Conservation (phyloP, 1,139 yeast species). For the Williopsis jadinii region DNA sequence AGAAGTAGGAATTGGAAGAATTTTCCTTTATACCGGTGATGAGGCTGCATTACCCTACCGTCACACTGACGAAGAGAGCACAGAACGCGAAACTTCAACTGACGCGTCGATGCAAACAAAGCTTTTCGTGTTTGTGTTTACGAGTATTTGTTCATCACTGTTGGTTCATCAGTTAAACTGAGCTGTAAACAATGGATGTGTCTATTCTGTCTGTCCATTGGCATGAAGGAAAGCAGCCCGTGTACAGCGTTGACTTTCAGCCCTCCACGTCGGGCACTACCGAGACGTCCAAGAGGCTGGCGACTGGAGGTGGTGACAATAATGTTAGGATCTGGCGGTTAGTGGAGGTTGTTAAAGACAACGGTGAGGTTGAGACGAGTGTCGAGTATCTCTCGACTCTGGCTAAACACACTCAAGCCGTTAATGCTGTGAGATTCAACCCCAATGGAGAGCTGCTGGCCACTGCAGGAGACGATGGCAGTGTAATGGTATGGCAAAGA, state of each 20-base stretch:
- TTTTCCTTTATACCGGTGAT: too few species aligned
- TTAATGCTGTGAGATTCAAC: conserved; percentile 80
- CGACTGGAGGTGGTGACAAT: conserved; percentile 94
- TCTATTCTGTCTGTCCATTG: conserved; percentile 31
- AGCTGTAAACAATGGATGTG: conserved; percentile 11
- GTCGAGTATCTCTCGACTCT: conserved; percentile 68
- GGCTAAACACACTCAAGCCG: conserved; percentile 88
- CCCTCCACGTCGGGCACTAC: conserved; percentile 28
- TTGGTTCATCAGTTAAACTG: too few species aligned
- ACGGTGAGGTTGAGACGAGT: conserved; percentile 24
- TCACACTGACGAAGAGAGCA: too few species aligned
- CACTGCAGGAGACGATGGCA: conserved; percentile 93
- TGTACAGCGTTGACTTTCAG: conserved; percentile 78
- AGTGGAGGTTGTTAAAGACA: conserved; percentile 2
- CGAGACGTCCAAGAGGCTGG: conserved; percentile 39
- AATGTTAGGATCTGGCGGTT: conserved; percentile 59
- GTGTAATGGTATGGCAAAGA: conserved; percentile 69
- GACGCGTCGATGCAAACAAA: too few species aligned
- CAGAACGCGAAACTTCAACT: too few species aligned
- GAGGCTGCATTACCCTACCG: too few species aligned
- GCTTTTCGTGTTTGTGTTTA: too few species aligned
- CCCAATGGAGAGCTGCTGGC: conserved; percentile 65
- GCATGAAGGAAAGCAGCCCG: conserved; percentile 79
- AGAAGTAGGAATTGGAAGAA: too few species aligned
- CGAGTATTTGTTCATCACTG: too few species aligned